Evolutionary conservation across 2,329 filamentous ascomycete genomes (phyloP).

Genomic region (Lasiodiplodia citricola): DNA sequence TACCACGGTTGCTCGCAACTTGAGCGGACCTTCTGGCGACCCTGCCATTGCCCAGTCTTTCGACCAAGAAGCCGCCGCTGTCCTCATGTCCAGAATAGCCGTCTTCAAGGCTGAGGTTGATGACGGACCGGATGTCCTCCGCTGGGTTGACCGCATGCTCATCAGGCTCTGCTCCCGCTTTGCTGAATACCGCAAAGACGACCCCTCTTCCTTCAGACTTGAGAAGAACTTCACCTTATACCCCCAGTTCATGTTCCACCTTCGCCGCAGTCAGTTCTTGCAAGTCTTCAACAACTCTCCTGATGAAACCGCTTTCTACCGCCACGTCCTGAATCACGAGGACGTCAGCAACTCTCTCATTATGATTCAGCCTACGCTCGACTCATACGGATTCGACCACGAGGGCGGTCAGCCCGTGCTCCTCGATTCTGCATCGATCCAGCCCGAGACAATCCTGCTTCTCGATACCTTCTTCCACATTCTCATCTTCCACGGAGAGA

Average conservation of each 20-base stretch:
- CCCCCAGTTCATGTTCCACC: slow-evolving; percentile 99
- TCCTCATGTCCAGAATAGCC: slow-evolving; percentile 98
- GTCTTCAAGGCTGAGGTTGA: slow-evolving; percentile 99
- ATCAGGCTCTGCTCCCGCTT: slow-evolving; percentile 96
- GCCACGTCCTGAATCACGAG: slow-evolving; percentile 95
- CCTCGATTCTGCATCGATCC: slow-evolving; percentile 94
- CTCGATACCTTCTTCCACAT: slow-evolving; percentile 99
- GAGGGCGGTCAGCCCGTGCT: slow-evolving; percentile 93
- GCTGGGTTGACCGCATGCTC: slow-evolving; percentile 98
- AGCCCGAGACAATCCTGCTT: slow-evolving; percentile 89
- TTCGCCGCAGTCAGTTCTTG: slow-evolving; percentile 94
- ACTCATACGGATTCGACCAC: slow-evolving; percentile 96
- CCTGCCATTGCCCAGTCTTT: slow-evolving; percentile 96
- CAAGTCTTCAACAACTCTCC: slow-evolving; percentile 99
- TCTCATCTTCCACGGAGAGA: slow-evolving; percentile 98
- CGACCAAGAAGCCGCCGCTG: slow-evolving; percentile 95
- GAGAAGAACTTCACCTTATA: slow-evolving; percentile 99
- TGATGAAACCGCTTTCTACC: slow-evolving; percentile 98
- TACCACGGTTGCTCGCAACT: slow-evolving; percentile 87
- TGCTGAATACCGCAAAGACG: slow-evolving; percentile 97
- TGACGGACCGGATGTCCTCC: slow-evolving; percentile 94
- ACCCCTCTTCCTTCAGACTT: slow-evolving; percentile 83
- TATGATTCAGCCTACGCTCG: slow-evolving; percentile 98
- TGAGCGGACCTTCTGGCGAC: slow-evolving; percentile 93
- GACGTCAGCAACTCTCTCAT: slow-evolving; percentile 95